Percentiles rank a stretch among this genome's conserved stretches.
These are phyloP conservation scores for Mortierella sp. DNA, from an alignment of 371 early-diverging fungal genomes.

Conservation along the genomic window DNA sequence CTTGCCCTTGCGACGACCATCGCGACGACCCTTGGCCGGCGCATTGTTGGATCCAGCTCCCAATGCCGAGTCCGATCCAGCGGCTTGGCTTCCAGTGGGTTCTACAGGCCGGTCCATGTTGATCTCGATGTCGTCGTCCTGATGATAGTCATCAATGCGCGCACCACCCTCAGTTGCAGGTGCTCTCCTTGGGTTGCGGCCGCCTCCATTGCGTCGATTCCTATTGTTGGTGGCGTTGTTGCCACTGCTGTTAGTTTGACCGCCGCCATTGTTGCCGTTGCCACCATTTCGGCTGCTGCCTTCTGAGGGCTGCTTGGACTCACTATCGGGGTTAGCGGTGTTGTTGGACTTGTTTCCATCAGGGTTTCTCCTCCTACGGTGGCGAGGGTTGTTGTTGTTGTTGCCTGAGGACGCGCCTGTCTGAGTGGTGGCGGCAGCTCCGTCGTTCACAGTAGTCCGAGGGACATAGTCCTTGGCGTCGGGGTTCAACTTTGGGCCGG, in stretches of 20 bases:
- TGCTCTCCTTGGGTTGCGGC: conserved; percentile 18
- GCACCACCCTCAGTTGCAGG: conserved; percentile 26
- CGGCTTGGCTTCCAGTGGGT: conserved; percentile 8
- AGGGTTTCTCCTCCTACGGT: conserved; percentile 30
- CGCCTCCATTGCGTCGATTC: conserved; percentile 32
- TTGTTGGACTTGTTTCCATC: conserved; percentile 10
- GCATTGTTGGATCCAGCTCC: conserved; percentile 10
- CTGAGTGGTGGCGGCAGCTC: neutral
- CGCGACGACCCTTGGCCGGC: conserved; percentile 22
- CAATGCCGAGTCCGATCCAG: conserved; percentile 2
- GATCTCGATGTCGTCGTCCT: conserved; percentile 47
- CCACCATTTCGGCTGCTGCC: neutral
- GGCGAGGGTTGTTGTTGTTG: conserved; percentile 16
- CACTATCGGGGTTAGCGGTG: neutral
- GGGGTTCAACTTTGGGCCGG: conserved; percentile 32
- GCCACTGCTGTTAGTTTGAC: neutral
- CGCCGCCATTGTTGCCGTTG: neutral
- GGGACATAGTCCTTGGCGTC: conserved; percentile 56
- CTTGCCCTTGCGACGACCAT: conserved; percentile 31
- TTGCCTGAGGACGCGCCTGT: conserved; percentile 13
- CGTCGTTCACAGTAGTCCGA: conserved; percentile 9
- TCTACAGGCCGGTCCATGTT: conserved; percentile 43
- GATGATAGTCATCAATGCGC: conserved; percentile 40
- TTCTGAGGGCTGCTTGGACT: conserved; percentile 8
- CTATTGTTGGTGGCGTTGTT: conserved; percentile 14